A percentile compares a stretch with the other conserved stretches of the same genome.
These are phyloP conservation scores for Hypsizygus marmoreus DNA, from an alignment of 768 basidiomycete species.

Conservation along the genomic window DNA sequence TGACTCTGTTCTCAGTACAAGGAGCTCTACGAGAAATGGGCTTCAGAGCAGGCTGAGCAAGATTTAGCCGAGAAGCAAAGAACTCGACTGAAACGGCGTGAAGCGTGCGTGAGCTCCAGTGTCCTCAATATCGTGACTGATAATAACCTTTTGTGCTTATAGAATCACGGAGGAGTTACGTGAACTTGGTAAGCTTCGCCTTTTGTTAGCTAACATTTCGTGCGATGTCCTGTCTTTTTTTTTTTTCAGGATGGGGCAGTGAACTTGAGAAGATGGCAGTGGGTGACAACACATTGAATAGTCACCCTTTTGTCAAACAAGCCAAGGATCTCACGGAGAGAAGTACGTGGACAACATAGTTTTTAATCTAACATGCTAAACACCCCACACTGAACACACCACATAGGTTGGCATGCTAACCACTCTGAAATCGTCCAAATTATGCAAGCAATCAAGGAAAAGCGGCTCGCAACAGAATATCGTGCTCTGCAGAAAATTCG, in stretches of 20 bases:
- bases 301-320: background rate
- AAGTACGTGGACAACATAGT: too few relatives aligned
- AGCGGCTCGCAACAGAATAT: background rate
- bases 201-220: background rate
- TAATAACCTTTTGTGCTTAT: background rate
- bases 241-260: too few relatives aligned
- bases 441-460: background rate
- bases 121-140: too few relatives aligned
- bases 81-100: background rate
- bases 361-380: too few relatives aligned
- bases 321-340: background rate
- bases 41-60: too few relatives aligned
- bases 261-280: too few relatives aligned
- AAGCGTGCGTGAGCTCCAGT: background rate
- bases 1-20: too few relatives aligned
- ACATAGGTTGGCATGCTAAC: conserved; percentile 6
- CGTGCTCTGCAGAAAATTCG: too few relatives aligned
- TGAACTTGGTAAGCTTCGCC: background rate
- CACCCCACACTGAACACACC: background rate
- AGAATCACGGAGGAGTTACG: background rate
- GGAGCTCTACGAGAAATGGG: too few relatives aligned
- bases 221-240: background rate
- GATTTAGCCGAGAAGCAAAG: too few relatives aligned
- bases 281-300: too few relatives aligned
- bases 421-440: background rate